Base-by-base conservation (phyloP, 225 moss, liverwort and hornwort species). In the Climacium dendroides region DNA sequence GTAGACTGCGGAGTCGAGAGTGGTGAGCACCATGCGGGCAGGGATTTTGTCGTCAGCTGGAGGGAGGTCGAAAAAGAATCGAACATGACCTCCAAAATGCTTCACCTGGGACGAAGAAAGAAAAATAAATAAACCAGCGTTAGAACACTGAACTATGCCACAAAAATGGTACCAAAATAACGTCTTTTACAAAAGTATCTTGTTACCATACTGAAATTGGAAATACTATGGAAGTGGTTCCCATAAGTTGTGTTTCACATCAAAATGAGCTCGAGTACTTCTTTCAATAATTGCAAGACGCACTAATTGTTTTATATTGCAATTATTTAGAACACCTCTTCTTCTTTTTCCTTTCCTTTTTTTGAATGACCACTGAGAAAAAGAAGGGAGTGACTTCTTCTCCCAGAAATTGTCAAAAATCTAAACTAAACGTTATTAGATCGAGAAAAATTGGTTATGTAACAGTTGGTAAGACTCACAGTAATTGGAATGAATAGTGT, bases 21-120 rank as follows among this genome's bases (percentile, higher is more conserved):
- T 99, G 28, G 99, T 99, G 81, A 99, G 95, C 61, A 99, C 96
- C 94, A 96, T 90, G 83, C 97, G 95, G 22, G 96, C 99, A 48
- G 93, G 93, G 22, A 97, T 57, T 85, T 90, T 94, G 39, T 99
- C 99, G 64, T 94, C 94, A 62, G 97, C 91, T 81, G 96, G 96
- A 55, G 96, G 97, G 35, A 97, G 92, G 86, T 94, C 96, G 83
- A 92, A 95, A 89, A 96, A 93, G 78, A 93, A 94, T 59, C 99
- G 95, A 66, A 96, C 99, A 85, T 95, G 86, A 30, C 93, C 91
- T 63, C 95, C 97, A 89, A 99, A 99, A 85, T 90, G 95, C 87
- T 99, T 96, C 55, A 92, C 96, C 99, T 99, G 92, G 65, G 43
- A 79, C 50, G 15, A 60, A 43, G 35, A 53, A 52, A 54, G 29